These are phyloP conservation scores for Solanum pinnatisectum DNA, from an alignment of 257 asterid genomes.

Conservation along the genomic window DNA sequence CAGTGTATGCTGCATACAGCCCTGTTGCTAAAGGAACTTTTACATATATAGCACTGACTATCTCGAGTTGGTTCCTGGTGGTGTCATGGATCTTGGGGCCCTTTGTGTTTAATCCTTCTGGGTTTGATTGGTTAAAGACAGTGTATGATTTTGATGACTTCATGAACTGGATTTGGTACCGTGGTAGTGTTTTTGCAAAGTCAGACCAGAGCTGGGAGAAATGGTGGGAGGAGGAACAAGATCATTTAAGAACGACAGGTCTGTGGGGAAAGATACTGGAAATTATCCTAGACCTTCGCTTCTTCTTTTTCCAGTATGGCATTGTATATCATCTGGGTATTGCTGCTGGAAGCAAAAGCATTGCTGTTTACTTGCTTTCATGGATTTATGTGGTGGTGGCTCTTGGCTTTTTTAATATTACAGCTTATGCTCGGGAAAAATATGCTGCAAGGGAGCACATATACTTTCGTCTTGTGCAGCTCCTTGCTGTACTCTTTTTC, in stretches of 20 bases:
- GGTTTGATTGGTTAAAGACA: slow-evolving; percentile 96
- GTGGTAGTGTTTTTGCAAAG: slow-evolving; percentile 86
- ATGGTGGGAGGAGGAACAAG: slow-evolving; percentile 99
- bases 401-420: slow-evolving; percentile 41
- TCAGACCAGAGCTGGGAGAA: slow-evolving; percentile 97
- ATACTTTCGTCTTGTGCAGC: slow-evolving; percentile 96
- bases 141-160: slow-evolving; percentile 94
- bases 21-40: slow-evolving; percentile 78
- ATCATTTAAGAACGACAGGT: slow-evolving; percentile 93
- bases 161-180: slow-evolving; percentile 94
- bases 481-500: slow-evolving; percentile 64
- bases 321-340: slow-evolving; percentile 87
- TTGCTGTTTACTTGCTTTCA: slow-evolving; percentile 81
- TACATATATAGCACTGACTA: slow-evolving; percentile 76
- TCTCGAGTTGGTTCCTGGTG: slow-evolving; percentile 96
- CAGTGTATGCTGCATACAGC: slow-evolving; percentile 83
- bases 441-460: slow-evolving; percentile 93
- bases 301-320: slow-evolving; percentile 98
- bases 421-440: slow-evolving; percentile 75
- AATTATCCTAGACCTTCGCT: slow-evolving; percentile 76
- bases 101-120: slow-evolving; percentile 82
- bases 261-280: slow-evolving; percentile 78
- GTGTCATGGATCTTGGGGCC: slow-evolving; percentile 91
- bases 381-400: slow-evolving; percentile 81
- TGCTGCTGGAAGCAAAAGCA: slow-evolving; percentile 71